These are phyloP conservation scores for Fraxinus pennsylvanica DNA, from an alignment of 257 asterid species.

Conservation along the genomic window DNA sequence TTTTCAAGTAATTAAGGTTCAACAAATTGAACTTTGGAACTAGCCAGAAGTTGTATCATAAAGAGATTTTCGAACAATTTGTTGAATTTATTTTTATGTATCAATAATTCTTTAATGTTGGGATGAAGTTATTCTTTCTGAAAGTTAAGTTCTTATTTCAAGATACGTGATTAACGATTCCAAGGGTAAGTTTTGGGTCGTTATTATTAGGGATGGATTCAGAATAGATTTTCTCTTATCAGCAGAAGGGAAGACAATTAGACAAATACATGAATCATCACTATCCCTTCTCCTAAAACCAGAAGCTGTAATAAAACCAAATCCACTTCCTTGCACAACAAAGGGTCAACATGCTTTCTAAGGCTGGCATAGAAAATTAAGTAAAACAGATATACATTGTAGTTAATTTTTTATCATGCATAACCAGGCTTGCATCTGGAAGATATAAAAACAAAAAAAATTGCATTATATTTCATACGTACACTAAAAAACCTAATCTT, in stretches of 20 bases:
- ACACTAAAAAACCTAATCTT: not conserved
- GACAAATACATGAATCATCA: not conserved
- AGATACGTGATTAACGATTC: too few relatives aligned
- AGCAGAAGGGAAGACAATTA: not conserved
- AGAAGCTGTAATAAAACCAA: not conserved
- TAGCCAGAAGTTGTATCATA: too few relatives aligned
- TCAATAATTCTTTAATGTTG: too few relatives aligned
- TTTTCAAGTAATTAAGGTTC: too few relatives aligned
- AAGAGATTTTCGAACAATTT: too few relatives aligned
- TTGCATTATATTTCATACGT: not conserved
- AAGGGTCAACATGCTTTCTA: not conserved
- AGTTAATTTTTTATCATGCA: conserved; percentile 17
- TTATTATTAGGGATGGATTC: not conserved
- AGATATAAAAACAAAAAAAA: not conserved
- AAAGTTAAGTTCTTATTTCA: too few relatives aligned
- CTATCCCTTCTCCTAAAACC: not conserved
- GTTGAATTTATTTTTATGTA: too few relatives aligned
- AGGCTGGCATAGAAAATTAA: not conserved
- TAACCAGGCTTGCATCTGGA: not conserved
- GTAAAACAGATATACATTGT: not conserved
- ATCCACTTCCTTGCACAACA: not conserved
- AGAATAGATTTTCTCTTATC: not conserved
- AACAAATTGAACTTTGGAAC: too few relatives aligned
- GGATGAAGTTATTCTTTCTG: too few relatives aligned
- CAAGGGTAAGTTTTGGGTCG: too few relatives aligned